Percentiles rank a stretch among this genome's conserved stretches.
These are phyloP conservation scores for Zopfochytrium polystomum DNA, from an alignment of 371 early-diverging fungal species.

Conservation along the genomic window DNA sequence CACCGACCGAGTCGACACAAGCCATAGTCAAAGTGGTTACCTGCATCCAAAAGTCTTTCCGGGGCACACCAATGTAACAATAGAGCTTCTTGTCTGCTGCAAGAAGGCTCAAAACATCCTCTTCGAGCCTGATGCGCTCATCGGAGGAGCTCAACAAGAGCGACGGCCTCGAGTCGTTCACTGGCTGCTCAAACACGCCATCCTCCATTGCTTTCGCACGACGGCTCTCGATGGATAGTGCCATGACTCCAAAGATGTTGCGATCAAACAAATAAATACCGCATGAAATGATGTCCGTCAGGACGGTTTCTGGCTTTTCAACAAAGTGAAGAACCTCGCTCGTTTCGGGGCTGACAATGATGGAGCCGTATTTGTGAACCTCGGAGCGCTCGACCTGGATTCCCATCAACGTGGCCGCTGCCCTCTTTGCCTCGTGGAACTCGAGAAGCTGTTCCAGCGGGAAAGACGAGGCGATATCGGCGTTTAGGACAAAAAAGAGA, in stretches of 20 bases:
- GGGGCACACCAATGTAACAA: slow-evolving; percentile 61
- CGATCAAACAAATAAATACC: slow-evolving; percentile 89
- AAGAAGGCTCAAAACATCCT: slow-evolving; percentile 83
- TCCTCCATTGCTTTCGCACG: slow-evolving; percentile 53
- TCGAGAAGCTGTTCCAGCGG: slow-evolving; percentile 83
- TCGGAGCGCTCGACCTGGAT: slow-evolving; percentile 61
- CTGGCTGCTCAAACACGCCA: slow-evolving; percentile 39
- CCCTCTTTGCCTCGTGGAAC: slow-evolving; percentile 74
- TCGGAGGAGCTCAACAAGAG: slow-evolving; percentile 31
- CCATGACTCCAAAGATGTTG: slow-evolving; percentile 82
- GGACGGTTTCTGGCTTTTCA: slow-evolving; percentile 93
- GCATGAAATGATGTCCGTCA: slow-evolving; percentile 90
- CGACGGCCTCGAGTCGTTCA: slow-evolving; percentile 29
- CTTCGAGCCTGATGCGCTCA: slow-evolving; percentile 82
- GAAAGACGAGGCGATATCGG: slow-evolving; percentile 91
- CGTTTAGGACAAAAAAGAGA: slow-evolving; percentile 91
- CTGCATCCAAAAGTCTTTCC: slow-evolving; percentile 81
- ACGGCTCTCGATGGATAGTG: slow-evolving; percentile 64
- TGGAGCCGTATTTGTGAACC: slow-evolving; percentile 86
- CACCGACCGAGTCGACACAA: neutral
- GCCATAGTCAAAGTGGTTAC: slow-evolving; percentile 1
- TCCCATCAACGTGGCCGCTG: slow-evolving; percentile 35
- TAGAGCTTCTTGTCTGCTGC: slow-evolving; percentile 78
- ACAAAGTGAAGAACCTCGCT: slow-evolving; percentile 92
- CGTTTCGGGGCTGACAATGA: slow-evolving; percentile 82